Base-by-base conservation (phyloP, 2,329 filamentous ascomycete genomes). In the Aspergillus sp. region DNA sequence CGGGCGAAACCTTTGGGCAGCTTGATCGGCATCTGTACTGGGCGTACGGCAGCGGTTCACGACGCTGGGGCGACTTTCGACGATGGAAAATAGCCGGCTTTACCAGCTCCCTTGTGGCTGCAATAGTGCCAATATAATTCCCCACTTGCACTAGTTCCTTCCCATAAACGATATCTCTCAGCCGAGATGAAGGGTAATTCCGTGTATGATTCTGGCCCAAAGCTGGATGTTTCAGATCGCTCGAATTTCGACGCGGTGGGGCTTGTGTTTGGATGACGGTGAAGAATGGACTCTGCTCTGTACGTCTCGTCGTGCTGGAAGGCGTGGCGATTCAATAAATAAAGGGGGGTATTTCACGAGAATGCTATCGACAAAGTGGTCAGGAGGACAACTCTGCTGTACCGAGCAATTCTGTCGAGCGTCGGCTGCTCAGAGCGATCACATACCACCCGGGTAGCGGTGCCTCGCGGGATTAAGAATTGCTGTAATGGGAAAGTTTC, bases 1-100 rank as follows among this genome's bases (percentile, higher is more conserved):
- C 83, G 80, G 66, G 75, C 74, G 69, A 85, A 85, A 62, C 78
- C 76, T 70, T 84, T 85, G 55, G 83, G 81, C 53, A 84, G 74
- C 73, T 85, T 85, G 72, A 84, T 85, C 70, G 83, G 83, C 83
- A 85, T 85, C 59, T 64, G 62, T 52, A 54, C 54, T 38, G 63
- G 28, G 58, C 45, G 19, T 19, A 19, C 19, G 19, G 19, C 50
- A 59, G 53, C 45, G 57, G 25, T 64, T 41, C 59, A 61, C 54
- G 55, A 66, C 57, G 49, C 53, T 54, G 54, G 55, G 47, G 62
- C 59, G 60, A 57, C 60, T 66, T 67, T 56, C 50, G 54, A 51
- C 46, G 45, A 55, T 43, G 46, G 59, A 59, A 61, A 57, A 49
- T 59, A 62, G 61, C 49, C 56, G 59, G 58, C 59, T 60, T 56